Base-by-base conservation (phyloP, 495 filamentous ascomycete genomes). In the Penicillium turbatum region DNA sequence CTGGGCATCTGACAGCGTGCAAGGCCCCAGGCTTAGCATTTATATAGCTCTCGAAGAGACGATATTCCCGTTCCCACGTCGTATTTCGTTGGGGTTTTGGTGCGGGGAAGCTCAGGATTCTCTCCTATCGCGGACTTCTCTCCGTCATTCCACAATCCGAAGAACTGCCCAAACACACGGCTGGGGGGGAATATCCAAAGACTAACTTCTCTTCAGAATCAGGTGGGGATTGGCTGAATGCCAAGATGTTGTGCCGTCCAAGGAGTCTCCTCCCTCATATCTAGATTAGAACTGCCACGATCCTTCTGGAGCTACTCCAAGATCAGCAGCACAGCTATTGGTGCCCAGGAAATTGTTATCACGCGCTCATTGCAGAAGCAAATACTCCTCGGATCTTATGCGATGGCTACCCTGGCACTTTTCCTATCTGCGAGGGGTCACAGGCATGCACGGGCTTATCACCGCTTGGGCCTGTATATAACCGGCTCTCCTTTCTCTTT, bases 261-360 rank as follows among this genome's bases (percentile, higher is more conserved):
- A 35, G 16, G 16, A 13, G 39, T 12, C n/a, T 2, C 6, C 0
- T 40, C 15, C 32, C 35, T 42, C 11, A 12, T 15, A 47, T 30
- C 21, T 49, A 6, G 10, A 30, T 38, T 21, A 13, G 35, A 16
- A 5, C 32, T 35, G 24, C 19, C 50, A 51, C 37, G 47, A 26
- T 43, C 24, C 21, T 17, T 53, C 58, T 48, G 55, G 46, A 15
- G 45, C 47, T 45, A 47, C 55, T 27, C 44, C 49, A 27, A 15
- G 15, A 43, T 13, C 30, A 37, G 37, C 16, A 34, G n/a, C 32
- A 35, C 29, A 7, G 31, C 27, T 8, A 56, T 56, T 64, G 59
- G 53, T 38, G 21, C 32, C 43, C 35, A 16, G 6, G 7, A 0
- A 19, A 21, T 30, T 30, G 26, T 30, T 44, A 44, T 44, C 41